phyloP scores from a whole-genome alignment of 2,329 filamentous ascomycete species.

The Nemania sp. region DNA sequence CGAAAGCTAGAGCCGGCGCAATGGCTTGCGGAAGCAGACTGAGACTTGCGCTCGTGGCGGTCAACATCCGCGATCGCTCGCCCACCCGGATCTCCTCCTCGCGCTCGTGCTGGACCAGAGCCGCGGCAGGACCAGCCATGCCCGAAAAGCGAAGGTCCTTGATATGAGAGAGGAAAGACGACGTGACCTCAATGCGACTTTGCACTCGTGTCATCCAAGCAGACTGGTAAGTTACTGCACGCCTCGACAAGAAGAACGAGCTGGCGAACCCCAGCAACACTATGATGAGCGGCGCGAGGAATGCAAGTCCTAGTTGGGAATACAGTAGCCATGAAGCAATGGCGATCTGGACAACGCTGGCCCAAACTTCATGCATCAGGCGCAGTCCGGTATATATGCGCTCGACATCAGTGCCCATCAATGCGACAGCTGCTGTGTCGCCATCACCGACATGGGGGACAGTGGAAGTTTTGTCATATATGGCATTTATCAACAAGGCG shows the following conservation, averaged over 20 bases:
- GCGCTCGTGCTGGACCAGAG: neutral
- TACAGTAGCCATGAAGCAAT: neutral
- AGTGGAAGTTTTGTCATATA: neutral
- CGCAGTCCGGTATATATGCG: neutral
- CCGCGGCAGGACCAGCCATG: neutral
- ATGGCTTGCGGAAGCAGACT: neutral
- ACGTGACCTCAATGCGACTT: neutral
- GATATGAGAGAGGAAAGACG: neutral
- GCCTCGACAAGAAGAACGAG: neutral
- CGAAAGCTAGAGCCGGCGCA: conserved; percentile 3
- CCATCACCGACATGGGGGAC: neutral
- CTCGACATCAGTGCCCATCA: conserved; percentile 2
- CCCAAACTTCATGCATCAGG: neutral
- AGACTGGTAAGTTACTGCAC: neutral
- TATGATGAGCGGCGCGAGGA: neutral
- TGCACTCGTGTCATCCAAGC: neutral
- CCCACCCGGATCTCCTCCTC: neutral
- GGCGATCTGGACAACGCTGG: neutral
- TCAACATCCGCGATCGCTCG: neutral
- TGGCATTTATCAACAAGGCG: neutral
- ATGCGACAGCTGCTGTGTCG: neutral
- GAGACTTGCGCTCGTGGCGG: neutral
- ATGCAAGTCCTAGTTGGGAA: neutral
- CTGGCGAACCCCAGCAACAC: neutral
- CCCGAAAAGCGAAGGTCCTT: neutral